phyloP scores from a whole-genome alignment of 2,329 filamentous ascomycete species.

The Apiospora kogelbergensis region DNA sequence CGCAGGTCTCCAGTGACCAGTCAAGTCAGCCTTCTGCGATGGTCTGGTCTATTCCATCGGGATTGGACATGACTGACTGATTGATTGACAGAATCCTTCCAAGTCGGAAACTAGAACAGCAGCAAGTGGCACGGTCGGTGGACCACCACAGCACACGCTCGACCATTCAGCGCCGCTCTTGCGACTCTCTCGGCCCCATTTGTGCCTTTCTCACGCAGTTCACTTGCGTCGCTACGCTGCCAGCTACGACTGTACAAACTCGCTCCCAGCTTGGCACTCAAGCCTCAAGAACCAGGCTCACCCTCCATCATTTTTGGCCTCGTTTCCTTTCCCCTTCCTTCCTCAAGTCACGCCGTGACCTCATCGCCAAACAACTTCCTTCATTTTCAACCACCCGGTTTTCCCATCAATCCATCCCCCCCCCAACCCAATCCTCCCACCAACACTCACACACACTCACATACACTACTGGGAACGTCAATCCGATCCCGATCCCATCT shows the following conservation, averaged over 20 bases:
- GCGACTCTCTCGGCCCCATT: neutral
- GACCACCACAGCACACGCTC: neutral
- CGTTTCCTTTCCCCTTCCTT: neutral
- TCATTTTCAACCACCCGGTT: neutral
- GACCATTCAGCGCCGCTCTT: neutral
- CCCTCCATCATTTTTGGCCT: slow-evolving; percentile 4
- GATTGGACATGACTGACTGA: slow-evolving; percentile 5
- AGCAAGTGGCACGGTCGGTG: slow-evolving; percentile 1
- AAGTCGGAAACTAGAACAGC: neutral
- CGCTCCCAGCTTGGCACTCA: slow-evolving; percentile 6
- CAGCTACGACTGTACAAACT: neutral
- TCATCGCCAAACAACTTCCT: slow-evolving; percentile 8
- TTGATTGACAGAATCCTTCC: neutral
- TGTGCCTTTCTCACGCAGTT: neutral
- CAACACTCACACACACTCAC: neutral
- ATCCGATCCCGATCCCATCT: slow-evolving; percentile 7
- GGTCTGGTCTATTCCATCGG: slow-evolving; percentile 1
- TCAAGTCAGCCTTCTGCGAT: slow-evolving; percentile 2
- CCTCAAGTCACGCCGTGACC: slow-evolving; percentile 12
- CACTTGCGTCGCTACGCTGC: neutral
- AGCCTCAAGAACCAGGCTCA: slow-evolving; percentile 10
- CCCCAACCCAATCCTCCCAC: neutral
- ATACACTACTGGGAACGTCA: neutral
- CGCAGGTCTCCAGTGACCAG: neutral
- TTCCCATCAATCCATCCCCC: neutral